A percentile compares a stretch with the other conserved stretches of the same genome.
phyloP scores from a whole-genome alignment of 2,329 filamentous ascomycete species.

The Phoma herbarum region DNA sequence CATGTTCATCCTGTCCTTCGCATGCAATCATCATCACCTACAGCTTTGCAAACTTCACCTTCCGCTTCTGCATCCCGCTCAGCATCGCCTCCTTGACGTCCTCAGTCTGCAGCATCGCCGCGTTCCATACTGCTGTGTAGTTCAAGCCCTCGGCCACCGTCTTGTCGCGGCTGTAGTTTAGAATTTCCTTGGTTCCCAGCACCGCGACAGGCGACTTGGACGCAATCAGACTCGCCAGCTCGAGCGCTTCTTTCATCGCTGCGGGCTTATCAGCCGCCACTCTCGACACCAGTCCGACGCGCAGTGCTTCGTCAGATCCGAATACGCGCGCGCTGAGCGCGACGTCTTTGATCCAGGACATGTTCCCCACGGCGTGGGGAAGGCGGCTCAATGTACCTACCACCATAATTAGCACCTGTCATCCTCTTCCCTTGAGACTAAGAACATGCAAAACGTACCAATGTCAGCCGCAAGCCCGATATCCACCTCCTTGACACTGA shows the following conservation, averaged over 20 bases:
- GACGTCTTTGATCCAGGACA: slow-evolving; percentile 83
- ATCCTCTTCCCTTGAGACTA: no score
- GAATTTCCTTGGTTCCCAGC: slow-evolving; percentile 84
- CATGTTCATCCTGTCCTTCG: not conserved
- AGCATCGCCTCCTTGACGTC: slow-evolving; percentile 79
- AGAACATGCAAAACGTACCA: no score
- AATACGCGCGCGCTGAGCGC: slow-evolving; percentile 76
- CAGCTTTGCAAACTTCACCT: slow-evolving; percentile 84
- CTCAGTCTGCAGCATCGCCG: slow-evolving; percentile 78
- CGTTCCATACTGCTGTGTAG: slow-evolving; percentile 90
- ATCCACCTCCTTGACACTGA: slow-evolving; percentile 83
- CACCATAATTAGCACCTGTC: no score
- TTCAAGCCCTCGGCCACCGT: slow-evolving; percentile 78
- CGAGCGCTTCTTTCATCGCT: slow-evolving; percentile 59
- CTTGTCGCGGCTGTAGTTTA: slow-evolving; percentile 84
- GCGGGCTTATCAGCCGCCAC: slow-evolving; percentile 69
- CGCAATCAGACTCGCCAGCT: slow-evolving; percentile 72
- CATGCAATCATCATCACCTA: slow-evolving; percentile 49
- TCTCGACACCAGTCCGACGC: slow-evolving; percentile 74
- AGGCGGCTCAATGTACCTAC: slow-evolving; percentile 67
- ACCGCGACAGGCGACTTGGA: slow-evolving; percentile 88
- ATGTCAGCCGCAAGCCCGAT: slow-evolving; percentile 83
- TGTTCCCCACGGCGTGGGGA: slow-evolving; percentile 75
- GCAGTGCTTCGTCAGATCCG: slow-evolving; percentile 70
- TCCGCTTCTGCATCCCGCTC: slow-evolving; percentile 79